Evolutionary conservation across 1,284 basidiomycete genomes (phyloP).

Genomic region (Cyathus olla): DNA sequence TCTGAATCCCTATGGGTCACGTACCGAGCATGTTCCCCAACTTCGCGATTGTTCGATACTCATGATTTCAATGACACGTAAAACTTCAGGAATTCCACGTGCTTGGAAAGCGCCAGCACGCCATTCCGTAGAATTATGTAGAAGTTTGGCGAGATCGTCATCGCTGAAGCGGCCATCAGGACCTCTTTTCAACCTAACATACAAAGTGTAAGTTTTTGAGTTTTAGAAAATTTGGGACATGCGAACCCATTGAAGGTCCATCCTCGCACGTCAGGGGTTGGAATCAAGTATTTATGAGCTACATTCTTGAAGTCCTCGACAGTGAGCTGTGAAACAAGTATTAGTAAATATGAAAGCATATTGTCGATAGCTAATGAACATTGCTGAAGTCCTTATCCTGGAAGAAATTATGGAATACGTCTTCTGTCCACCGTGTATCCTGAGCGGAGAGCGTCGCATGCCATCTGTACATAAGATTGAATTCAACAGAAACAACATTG

Average conservation of each 20-base stretch:
- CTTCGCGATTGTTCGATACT: constrained; percentile 76
- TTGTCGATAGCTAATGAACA: constrained; percentile 31
- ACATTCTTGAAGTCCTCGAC: constrained; percentile 54
- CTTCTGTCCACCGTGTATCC: constrained; percentile 73
- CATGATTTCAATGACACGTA: constrained; percentile 81
- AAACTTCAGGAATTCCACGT: constrained; percentile 75
- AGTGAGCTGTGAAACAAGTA: constrained; percentile 46
- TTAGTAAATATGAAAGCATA: constrained; percentile 6
- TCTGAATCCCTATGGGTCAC: constrained; percentile 14
- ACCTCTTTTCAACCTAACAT: constrained; percentile 44
- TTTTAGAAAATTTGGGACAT: background rate
- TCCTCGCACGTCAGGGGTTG: constrained; percentile 51
- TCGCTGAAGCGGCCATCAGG: constrained; percentile 74
- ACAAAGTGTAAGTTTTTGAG: background rate
- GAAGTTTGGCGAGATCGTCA: constrained; percentile 71
- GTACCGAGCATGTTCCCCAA: constrained; percentile 83
- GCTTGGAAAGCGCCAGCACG: constrained; percentile 82
- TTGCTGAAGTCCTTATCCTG: constrained; percentile 48
- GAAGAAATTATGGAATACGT: constrained; percentile 59
- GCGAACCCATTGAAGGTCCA: constrained; percentile 67
- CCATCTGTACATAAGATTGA: constrained; percentile 83
- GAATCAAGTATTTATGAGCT: constrained; percentile 45
- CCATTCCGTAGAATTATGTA: constrained; percentile 75
- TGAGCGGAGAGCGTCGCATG: constrained; percentile 72
- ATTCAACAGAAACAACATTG: constrained; percentile 80